These are phyloP conservation scores for Boletus tylopilopsis DNA, from an alignment of 768 basidiomycete species.

Conservation along the genomic window DNA sequence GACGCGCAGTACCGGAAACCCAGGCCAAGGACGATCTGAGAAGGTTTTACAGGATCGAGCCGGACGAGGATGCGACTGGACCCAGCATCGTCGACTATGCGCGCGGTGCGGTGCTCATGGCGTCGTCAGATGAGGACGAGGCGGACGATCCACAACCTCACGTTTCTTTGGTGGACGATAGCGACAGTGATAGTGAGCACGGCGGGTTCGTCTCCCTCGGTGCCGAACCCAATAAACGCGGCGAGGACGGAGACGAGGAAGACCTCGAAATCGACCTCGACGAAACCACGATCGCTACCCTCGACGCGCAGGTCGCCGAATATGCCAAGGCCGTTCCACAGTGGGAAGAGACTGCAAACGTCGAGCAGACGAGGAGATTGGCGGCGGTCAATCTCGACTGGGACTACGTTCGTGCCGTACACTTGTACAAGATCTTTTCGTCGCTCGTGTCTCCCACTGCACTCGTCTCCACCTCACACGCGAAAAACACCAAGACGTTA, in stretches of 20 bases:
- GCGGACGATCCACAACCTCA: conserved; percentile 17
- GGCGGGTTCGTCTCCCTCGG: conserved; percentile 52
- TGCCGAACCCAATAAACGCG: conserved; percentile 26
- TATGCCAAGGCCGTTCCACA: conserved; percentile 49
- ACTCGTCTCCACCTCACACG: conserved; percentile 25
- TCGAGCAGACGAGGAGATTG: conserved; percentile 59
- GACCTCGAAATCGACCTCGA: conserved; percentile 68
- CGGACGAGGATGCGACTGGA: conserved; percentile 22
- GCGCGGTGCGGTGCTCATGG: conserved; percentile 81
- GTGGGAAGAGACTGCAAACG: conserved; percentile 39
- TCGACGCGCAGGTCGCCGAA: conserved; percentile 70
- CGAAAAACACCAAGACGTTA: conserved; percentile 6
- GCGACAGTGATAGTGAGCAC: conserved; percentile 46
- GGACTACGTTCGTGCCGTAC: conserved; percentile 89
- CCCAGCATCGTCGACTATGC: conserved; percentile 69
- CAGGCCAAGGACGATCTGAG: conserved; percentile 74
- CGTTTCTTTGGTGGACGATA: conserved; percentile 31
- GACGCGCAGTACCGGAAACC: conserved; percentile 61
- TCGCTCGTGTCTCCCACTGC: conserved; percentile 72
- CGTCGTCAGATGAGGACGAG: conserved; percentile 82
- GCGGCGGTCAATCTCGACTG: conserved; percentile 97
- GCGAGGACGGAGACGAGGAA: conserved; percentile 44
- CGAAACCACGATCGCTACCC: conserved; percentile 66
- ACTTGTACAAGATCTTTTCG: conserved; percentile 89
- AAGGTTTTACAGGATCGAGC: conserved; percentile 75